Conservation (phyloP, 352 stramenopile genomes). For the Globisporangium carolinianum region DNA sequence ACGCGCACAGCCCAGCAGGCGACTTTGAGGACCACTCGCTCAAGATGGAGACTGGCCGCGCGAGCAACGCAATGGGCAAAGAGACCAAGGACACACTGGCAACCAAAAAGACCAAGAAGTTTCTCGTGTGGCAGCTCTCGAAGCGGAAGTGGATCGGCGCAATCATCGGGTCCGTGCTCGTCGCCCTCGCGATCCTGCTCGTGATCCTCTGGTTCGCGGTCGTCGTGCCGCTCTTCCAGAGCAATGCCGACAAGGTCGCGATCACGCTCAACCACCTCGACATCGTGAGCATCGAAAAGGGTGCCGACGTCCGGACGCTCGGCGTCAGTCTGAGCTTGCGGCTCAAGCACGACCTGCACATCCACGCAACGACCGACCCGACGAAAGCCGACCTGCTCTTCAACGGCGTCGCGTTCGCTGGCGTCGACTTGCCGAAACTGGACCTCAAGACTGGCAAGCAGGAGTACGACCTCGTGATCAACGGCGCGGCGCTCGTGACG, state of each 20-base stretch:
- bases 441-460: conserved; percentile 37
- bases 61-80: too few species aligned
- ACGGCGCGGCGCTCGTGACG: conserved; percentile 23
- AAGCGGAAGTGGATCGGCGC: conserved; percentile 41
- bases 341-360: conserved; percentile 34
- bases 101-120: conserved; percentile 5
- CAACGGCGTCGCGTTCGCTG: conserved; percentile 32
- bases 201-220: conserved; percentile 60
- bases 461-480: conserved; percentile 51
- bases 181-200: conserved; percentile 36
- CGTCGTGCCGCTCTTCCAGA: conserved; percentile 50
- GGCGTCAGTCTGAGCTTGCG: conserved; percentile 50
- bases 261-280: conserved; percentile 63
- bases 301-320: conserved; percentile 18
- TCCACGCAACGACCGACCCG: conserved; percentile 37
- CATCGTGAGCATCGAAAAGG: conserved; percentile 32
- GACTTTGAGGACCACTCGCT: conserved; percentile 10
- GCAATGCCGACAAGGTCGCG: conserved; percentile 45
- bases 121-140: conserved; percentile 47
- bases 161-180: conserved; percentile 30
- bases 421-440: conserved; percentile 38
- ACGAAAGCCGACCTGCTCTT: conserved; percentile 38
- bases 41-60: conserved; percentile 20
- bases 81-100: too few species aligned
- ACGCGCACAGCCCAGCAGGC: conserved; percentile 1